Percentiles rank a stretch among this genome's conserved stretches.
phyloP scores from a whole-genome alignment of 106 monocot species.

The Alisma plantagoaquatica region DNA sequence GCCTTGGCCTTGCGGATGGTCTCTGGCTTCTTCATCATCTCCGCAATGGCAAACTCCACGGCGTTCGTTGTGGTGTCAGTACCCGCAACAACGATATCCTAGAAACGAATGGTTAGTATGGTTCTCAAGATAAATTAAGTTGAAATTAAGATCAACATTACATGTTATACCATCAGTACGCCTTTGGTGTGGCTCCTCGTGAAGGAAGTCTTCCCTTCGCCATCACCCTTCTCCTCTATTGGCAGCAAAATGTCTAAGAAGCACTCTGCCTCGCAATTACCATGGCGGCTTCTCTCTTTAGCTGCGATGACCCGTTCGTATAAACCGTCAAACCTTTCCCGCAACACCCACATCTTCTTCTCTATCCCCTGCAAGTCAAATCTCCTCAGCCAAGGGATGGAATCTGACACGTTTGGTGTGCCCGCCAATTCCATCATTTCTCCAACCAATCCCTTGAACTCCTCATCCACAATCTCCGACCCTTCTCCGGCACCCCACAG shows the following conservation, averaged over 20 bases:
- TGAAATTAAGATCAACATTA: too few relatives aligned
- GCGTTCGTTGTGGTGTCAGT: slow-evolving; percentile 11
- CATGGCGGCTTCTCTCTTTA: background rate
- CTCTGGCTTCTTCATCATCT: slow-evolving; percentile 8
- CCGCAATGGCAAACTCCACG: too few relatives aligned
- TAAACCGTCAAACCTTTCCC: background rate
- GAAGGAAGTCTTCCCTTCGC: slow-evolving; percentile 7
- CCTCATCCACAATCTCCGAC: slow-evolving; percentile 17
- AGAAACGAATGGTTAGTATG: too few relatives aligned
- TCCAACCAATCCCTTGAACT: slow-evolving; percentile 23
- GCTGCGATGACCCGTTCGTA: background rate
- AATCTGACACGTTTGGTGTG: slow-evolving; percentile 52
- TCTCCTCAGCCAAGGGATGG: background rate
- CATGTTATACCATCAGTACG: slow-evolving; percentile 16
- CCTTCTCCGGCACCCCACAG: background rate
- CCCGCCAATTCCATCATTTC: slow-evolving; percentile 26
- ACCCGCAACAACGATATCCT: slow-evolving; percentile 15
- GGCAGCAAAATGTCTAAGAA: background rate
- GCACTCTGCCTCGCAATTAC: background rate
- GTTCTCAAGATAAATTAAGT: too few relatives aligned
- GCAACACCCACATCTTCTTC: background rate
- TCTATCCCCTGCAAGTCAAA: too few relatives aligned
- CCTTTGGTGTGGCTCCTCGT: slow-evolving; percentile 10
- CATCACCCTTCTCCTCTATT: slow-evolving; percentile 1
- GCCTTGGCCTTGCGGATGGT: slow-evolving; percentile 2